Percentiles rank a stretch among this genome's conserved stretches.
These are phyloP conservation scores for Zelopaecilomyces penicillatus DNA, from an alignment of 2,329 filamentous ascomycete species.

Conservation along the genomic window DNA sequence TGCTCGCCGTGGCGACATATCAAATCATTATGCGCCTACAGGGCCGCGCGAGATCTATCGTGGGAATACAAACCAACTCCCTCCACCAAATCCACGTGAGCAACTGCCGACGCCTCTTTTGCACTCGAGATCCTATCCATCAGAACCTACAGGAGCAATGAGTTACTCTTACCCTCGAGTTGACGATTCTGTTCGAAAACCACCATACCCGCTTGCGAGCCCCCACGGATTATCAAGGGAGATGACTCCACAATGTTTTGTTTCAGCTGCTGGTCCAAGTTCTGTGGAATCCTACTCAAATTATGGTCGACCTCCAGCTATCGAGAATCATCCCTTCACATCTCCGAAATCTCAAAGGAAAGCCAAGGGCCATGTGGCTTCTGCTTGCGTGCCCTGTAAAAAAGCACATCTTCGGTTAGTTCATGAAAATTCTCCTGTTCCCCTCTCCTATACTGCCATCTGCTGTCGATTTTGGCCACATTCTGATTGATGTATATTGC, in stretches of 20 bases:
- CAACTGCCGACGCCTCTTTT: slow-evolving; percentile 16
- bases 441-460: background rate
- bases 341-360: slow-evolving; percentile 57
- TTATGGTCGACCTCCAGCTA: slow-evolving; percentile 24
- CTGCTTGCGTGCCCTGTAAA: slow-evolving; percentile 79
- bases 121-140: slow-evolving; percentile 20
- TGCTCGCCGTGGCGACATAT: slow-evolving; percentile 38
- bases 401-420: slow-evolving; percentile 65
- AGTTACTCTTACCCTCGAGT: slow-evolving; percentile 19
- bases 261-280: slow-evolving; percentile 12
- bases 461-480: background rate
- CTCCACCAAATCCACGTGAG: slow-evolving; percentile 15
- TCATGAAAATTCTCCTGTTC: background rate
- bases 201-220: slow-evolving; percentile 17
- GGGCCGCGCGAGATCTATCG: slow-evolving; percentile 43
- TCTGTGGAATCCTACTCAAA: slow-evolving; percentile 14
- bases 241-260: slow-evolving; percentile 13
- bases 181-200: slow-evolving; percentile 17
- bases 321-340: slow-evolving; percentile 39
- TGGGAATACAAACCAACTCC: slow-evolving; percentile 23
- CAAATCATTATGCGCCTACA: slow-evolving; percentile 34
- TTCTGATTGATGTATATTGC: background rate
- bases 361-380: slow-evolving; percentile 74
- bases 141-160: slow-evolving; percentile 15
- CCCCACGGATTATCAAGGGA: slow-evolving; percentile 7